phyloP scores from a whole-genome alignment of 2,329 filamentous ascomycete species.

The Monilinia polystroma region DNA sequence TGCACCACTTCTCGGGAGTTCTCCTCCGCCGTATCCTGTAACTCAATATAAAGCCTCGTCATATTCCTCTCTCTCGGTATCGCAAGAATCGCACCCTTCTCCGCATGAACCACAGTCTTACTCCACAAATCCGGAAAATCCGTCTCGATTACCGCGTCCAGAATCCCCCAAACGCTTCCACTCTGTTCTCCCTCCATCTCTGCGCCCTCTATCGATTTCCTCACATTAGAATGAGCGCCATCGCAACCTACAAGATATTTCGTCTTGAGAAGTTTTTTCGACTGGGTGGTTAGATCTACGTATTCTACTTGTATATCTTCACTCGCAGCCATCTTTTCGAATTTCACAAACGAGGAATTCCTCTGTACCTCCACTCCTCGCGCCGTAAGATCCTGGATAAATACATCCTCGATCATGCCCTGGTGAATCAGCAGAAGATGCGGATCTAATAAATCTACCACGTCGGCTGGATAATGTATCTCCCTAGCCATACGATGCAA shows the following conservation, averaged over 20 bases:
- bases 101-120: conserved; percentile 55
- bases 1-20: conserved; percentile 47
- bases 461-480: conserved; percentile 36
- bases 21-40: conserved; percentile 50
- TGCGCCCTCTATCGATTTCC: conserved; percentile 52
- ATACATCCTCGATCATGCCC: conserved; percentile 49
- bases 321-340: conserved; percentile 36
- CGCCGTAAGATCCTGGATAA: conserved; percentile 54
- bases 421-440: conserved; percentile 53
- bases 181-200: conserved; percentile 58
- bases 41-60: conserved; percentile 63
- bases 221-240: conserved; percentile 52
- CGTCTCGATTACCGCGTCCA: conserved; percentile 45
- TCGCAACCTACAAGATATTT: conserved; percentile 67
- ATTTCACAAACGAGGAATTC: conserved; percentile 45
- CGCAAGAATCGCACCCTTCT: conserved; percentile 57
- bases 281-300: conserved; percentile 54
- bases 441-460: conserved; percentile 36
- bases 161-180: conserved; percentile 58
- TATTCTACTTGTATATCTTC: conserved; percentile 44
- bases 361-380: conserved; percentile 49
- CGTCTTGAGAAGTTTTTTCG: conserved; percentile 52
- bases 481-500: conserved; percentile 41
- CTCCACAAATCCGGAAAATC: conserved; percentile 62
- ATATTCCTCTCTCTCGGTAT: conserved; percentile 61